Conservation (phyloP, 1,284 basidiomycete genomes). For the Kwoniella shivajii region DNA sequence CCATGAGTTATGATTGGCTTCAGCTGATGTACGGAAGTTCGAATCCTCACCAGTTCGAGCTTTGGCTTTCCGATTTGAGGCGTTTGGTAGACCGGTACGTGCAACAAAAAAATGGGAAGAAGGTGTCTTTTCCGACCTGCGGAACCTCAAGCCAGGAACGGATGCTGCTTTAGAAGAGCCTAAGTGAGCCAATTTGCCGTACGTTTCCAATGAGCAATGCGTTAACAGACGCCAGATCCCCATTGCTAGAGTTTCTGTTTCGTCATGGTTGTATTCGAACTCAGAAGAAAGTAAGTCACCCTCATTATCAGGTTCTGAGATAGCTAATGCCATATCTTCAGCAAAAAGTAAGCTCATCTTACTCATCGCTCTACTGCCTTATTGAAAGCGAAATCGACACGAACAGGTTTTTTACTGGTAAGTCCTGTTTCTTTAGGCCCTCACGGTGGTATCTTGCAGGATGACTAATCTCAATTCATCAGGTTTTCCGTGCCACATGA, state of each 20-base stretch:
- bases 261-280: conserved; percentile 93
- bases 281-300: conserved; percentile 77
- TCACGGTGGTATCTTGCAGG: neutral
- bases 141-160: conserved; percentile 86
- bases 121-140: conserved; percentile 84
- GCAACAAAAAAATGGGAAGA: conserved; percentile 64
- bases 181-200: conserved; percentile 60
- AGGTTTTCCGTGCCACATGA: conserved; percentile 87
- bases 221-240: conserved; percentile 31
- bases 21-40: too few relatives aligned
- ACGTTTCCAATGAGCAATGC: neutral
- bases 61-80: conserved; percentile 84
- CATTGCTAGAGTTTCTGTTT: conserved; percentile 85
- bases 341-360: conserved; percentile 32
- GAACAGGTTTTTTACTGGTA: conserved; percentile 74
- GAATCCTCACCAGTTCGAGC: conserved; percentile 64
- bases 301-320: neutral
- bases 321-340: conserved; percentile 5
- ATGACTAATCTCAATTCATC: neutral
- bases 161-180: conserved; percentile 90
- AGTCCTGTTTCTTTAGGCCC: conserved; percentile 35
- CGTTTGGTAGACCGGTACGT: conserved; percentile 63
- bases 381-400: neutral
- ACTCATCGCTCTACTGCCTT: neutral
- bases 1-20: neutral